phyloP scores from a whole-genome alignment of 2,329 filamentous ascomycete genomes.

The Paraconiothyrium sp. region DNA sequence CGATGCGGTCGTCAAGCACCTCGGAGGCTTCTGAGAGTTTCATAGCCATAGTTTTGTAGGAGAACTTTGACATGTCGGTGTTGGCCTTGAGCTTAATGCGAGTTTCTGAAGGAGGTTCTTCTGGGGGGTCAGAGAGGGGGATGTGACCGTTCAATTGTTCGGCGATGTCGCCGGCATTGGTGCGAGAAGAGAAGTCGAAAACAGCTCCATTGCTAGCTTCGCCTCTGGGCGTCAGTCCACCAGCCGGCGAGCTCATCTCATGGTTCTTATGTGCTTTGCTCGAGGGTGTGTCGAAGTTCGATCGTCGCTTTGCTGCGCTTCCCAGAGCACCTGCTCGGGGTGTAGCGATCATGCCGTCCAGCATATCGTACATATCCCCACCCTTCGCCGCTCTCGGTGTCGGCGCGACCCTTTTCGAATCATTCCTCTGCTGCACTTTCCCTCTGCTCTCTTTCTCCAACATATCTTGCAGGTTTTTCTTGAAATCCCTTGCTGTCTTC shows the following conservation, averaged over 20 bases:
- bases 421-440: conserved; percentile 68
- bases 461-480: conserved; percentile 84
- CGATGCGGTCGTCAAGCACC: conserved; percentile 93
- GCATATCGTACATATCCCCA: conserved; percentile 83
- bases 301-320: conserved; percentile 63
- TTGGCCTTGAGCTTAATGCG: conserved; percentile 86
- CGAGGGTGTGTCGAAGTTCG: conserved; percentile 61
- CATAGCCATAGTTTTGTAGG: conserved; percentile 93
- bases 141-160: conserved; percentile 86
- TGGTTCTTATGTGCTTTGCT: conserved; percentile 52
- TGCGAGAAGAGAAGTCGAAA: conserved; percentile 78
- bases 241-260: conserved; percentile 61
- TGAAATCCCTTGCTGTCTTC: conserved; percentile 78
- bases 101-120: conserved; percentile 76
- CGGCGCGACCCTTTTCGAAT: conserved; percentile 69
- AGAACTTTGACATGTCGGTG: conserved; percentile 89
- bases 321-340: conserved; percentile 52
- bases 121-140: conserved; percentile 70
- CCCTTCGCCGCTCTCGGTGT: conserved; percentile 65
- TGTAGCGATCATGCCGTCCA: conserved; percentile 59
- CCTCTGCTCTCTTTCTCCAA: conserved; percentile 79
- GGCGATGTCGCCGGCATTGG: conserved; percentile 80
- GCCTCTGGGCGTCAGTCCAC: conserved; percentile 41
- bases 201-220: conserved; percentile 50
- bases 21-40: conserved; percentile 92